Evolutionary conservation across 2,329 filamentous ascomycete genomes (phyloP).

Genomic region (Thermothelomyces thermophilus): DNA sequence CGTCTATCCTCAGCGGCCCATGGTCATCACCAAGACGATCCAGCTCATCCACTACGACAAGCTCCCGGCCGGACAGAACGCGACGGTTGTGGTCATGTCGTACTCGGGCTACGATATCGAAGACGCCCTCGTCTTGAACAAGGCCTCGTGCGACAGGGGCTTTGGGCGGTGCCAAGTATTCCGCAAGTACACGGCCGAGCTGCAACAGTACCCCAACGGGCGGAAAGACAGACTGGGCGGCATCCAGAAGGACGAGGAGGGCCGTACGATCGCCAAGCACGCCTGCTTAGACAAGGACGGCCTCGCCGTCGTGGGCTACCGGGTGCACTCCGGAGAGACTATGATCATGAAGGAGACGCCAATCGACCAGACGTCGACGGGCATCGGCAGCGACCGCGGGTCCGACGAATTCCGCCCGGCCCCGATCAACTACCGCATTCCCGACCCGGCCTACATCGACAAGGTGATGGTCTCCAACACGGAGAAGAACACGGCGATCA

Average conservation of each 20-base stretch:
- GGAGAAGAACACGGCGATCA: constrained; percentile 75
- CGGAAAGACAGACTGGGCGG: constrained; percentile 60
- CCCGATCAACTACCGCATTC: constrained; percentile 70
- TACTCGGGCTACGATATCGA: constrained; percentile 99
- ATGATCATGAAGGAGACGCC: constrained; percentile 90
- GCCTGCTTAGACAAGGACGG: constrained; percentile 76
- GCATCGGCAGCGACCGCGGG: constrained; percentile 60
- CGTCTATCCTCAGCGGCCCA: constrained; percentile 94
- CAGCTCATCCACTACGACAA: constrained; percentile 97
- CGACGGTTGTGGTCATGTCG: constrained; percentile 97
- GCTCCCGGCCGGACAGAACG: constrained; percentile 92
- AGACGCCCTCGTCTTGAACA: constrained; percentile 94
- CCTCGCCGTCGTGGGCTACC: constrained; percentile 76
- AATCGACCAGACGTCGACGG: constrained; percentile 65
- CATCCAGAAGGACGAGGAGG: constrained; percentile 54
- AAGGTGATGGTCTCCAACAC: constrained; percentile 92
- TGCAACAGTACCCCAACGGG: constrained; percentile 86
- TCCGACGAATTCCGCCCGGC: constrained; percentile 60
- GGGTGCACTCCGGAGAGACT: constrained; percentile 70
- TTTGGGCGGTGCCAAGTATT: constrained; percentile 98
- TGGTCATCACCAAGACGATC: constrained; percentile 96
- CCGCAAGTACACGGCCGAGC: constrained; percentile 79
- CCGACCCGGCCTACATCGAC: constrained; percentile 85
- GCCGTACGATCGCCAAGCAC: constrained; percentile 59
- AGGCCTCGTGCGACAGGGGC: constrained; percentile 87